A percentile compares a stretch with the other conserved stretches of the same genome.
Conservation (phyloP, 192 early-diverging fungal genomes). For the Backusella mclennaniae region DNA sequence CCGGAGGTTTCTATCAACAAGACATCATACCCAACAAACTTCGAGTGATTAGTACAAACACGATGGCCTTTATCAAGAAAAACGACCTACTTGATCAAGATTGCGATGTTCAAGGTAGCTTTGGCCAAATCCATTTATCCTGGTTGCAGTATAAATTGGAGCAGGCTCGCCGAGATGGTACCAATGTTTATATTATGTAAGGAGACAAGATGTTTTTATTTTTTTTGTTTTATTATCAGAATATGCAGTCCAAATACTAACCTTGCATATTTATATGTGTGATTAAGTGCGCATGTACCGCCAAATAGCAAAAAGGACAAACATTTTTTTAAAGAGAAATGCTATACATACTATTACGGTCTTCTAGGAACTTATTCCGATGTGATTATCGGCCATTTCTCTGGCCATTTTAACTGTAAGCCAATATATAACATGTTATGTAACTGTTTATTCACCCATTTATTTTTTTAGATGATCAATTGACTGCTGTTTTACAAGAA, state of each 20-base stretch:
- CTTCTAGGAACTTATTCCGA: constrained; percentile 36
- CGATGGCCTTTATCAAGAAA: constrained; percentile 36
- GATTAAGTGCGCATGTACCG: constrained; percentile 25
- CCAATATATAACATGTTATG: neutral
- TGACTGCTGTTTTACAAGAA: constrained; percentile 24
- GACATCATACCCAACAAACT: constrained; percentile 26
- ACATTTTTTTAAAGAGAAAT: constrained; percentile 14
- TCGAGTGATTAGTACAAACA: constrained; percentile 26
- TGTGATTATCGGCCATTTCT: constrained; percentile 36
- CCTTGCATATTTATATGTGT: neutral
- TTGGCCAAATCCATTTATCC: constrained; percentile 25
- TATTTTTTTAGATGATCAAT: constrained; percentile 13
- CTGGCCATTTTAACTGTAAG: constrained; percentile 39
- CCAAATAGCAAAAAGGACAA: constrained; percentile 25
- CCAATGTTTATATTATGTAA: constrained; percentile 27
- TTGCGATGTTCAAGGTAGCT: constrained; percentile 17
- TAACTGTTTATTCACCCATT: neutral
- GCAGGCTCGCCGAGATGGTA: neutral
- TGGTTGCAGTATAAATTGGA: constrained; percentile 28
- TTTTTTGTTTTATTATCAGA: neutral
- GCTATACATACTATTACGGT: constrained; percentile 25
- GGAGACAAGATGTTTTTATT: neutral
- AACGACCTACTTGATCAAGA: constrained; percentile 23
- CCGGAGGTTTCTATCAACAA: constrained; percentile 39
- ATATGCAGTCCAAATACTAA: constrained; percentile 5